These are phyloP conservation scores for Tetrapyrgos nigripes DNA, from an alignment of 1,284 basidiomycete genomes.

Conservation along the genomic window DNA sequence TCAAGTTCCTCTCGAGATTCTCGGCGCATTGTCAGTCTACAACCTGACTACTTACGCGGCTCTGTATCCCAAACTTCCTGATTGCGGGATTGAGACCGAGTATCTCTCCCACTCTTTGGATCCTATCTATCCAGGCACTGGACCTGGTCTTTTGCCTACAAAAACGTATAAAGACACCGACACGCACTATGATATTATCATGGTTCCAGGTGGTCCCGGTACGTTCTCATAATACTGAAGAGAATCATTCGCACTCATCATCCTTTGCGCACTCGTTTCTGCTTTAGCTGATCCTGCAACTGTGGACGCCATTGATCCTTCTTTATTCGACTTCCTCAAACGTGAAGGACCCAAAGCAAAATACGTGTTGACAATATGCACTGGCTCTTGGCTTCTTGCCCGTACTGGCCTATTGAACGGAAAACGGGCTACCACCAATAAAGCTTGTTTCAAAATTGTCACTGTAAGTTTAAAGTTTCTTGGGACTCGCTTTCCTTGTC, in stretches of 20 bases:
- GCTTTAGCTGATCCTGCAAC: not conserved
- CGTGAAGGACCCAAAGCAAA: slow-evolving; percentile 27
- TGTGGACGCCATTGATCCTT: slow-evolving; percentile 13
- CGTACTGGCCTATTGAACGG: slow-evolving; percentile 28
- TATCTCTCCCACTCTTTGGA: slow-evolving; percentile 27
- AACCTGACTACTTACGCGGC: slow-evolving; percentile 11
- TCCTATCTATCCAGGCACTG: slow-evolving; percentile 20
- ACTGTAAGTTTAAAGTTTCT: slow-evolving; percentile 14
- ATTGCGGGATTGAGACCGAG: slow-evolving; percentile 21
- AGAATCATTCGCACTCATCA: not conserved
- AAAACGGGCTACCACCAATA: slow-evolving; percentile 32
- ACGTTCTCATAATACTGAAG: not conserved
- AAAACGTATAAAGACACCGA: slow-evolving; percentile 23
- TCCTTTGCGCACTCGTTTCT: not conserved
- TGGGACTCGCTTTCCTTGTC: not conserved
- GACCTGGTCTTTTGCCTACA: slow-evolving; percentile 23
- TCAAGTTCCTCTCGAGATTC: slow-evolving; percentile 38
- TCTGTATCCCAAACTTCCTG: not conserved
- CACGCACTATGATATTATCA: slow-evolving; percentile 30
- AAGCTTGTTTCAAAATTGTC: slow-evolving; percentile 22
- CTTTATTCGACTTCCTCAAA: slow-evolving; percentile 27
- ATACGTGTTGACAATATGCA: slow-evolving; percentile 29
- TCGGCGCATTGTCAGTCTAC: slow-evolving; percentile 32
- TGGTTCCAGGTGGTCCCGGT: slow-evolving; percentile 27
- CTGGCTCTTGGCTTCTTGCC: slow-evolving; percentile 32